These are phyloP conservation scores for Dendrothele bispora DNA, from an alignment of 768 basidiomycete species.

Conservation along the genomic window DNA sequence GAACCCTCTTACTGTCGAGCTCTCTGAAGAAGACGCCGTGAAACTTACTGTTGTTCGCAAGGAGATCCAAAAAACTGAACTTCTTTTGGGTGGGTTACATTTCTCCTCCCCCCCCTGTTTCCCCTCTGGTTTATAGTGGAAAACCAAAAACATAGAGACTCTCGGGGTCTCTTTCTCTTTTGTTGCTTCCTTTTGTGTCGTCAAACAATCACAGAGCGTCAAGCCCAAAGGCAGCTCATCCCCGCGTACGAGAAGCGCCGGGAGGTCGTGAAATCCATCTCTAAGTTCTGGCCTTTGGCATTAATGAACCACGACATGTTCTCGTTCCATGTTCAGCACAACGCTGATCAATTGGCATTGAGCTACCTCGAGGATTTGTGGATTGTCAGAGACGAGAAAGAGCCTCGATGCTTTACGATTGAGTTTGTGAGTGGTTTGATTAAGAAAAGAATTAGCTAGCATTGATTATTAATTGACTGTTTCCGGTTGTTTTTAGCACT, in stretches of 20 bases:
- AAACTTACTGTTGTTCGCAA: conserved; percentile 67
- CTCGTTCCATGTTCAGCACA: conserved; percentile 67
- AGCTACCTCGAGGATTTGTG: conserved; percentile 85
- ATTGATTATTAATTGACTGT: not conserved
- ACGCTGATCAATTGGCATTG: conserved; percentile 77
- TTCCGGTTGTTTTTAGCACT: conserved; percentile 48
- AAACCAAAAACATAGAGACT: too few species aligned
- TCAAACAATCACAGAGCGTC: conserved; percentile 71
- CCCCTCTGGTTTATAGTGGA: too few species aligned
- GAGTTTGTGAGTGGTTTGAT: conserved; percentile 74
- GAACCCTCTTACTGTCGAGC: conserved; percentile 64
- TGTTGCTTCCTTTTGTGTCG: not conserved
- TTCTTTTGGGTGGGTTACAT: conserved; percentile 73
- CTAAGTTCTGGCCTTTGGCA: conserved; percentile 85
- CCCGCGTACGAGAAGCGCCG: conserved; percentile 76
- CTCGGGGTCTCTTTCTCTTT: not conserved
- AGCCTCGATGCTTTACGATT: conserved; percentile 80
- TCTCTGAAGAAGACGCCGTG: conserved; percentile 70
- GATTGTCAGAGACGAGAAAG: conserved; percentile 69
- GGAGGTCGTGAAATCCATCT: conserved; percentile 59
- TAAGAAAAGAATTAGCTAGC: not conserved
- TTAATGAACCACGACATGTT: conserved; percentile 71
- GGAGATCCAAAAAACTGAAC: conserved; percentile 68
- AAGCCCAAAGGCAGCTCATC: conserved; percentile 52
- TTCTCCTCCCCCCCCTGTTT: too few species aligned